These are phyloP conservation scores for Panus rudis DNA, from an alignment of 768 basidiomycete species.

Conservation along the genomic window DNA sequence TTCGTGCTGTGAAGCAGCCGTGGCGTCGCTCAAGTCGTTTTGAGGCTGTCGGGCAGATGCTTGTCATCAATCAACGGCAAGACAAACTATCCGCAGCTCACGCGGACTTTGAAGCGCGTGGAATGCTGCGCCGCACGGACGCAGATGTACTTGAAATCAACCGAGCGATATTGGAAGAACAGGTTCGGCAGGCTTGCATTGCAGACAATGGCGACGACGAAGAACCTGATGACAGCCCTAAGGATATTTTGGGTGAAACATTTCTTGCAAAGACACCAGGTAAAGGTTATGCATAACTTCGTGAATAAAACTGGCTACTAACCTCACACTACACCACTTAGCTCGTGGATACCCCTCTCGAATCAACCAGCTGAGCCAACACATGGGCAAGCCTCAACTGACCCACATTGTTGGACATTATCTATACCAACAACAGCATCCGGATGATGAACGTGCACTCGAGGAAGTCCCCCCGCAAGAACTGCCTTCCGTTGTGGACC, in stretches of 20 bases:
- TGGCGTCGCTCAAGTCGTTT: conserved; percentile 14
- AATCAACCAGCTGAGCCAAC: background rate
- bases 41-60: conserved; percentile 15
- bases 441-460: background rate
- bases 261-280: no score
- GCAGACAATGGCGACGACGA: no score
- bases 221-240: no score
- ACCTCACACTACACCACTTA: background rate
- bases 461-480: no score
- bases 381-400: conserved; percentile 6
- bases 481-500: no score
- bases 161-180: no score
- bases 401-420: conserved; percentile 3
- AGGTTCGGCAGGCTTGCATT: no score
- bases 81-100: conserved; percentile 16
- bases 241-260: no score
- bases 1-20: conserved; percentile 16
- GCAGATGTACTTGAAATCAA: no score
- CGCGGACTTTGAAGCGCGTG: conserved; percentile 9
- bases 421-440: conserved; percentile 9
- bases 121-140: conserved; percentile 11
- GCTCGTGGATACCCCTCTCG: conserved; percentile 3
- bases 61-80: conserved; percentile 13
- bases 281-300: conserved; percentile 3
- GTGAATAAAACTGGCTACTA: background rate